Evolutionary conservation across 2,329 filamentous ascomycete species (phyloP).

Genomic region (Juglanconis oblonga): DNA sequence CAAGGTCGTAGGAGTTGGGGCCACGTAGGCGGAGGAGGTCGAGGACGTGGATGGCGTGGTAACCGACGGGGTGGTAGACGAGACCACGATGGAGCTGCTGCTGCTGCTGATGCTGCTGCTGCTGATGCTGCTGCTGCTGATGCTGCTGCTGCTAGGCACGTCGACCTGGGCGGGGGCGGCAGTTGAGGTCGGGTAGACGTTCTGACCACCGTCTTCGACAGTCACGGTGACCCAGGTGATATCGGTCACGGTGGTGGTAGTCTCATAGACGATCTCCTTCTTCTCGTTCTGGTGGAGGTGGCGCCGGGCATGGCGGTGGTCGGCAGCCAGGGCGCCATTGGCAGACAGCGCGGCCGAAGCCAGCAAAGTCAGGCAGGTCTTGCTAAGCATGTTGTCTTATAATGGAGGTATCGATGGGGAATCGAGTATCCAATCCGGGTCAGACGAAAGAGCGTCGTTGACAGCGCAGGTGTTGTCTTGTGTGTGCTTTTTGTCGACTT

Average conservation of each 20-base stretch:
- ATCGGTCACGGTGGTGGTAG: slow-evolving; percentile 32
- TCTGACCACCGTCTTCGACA: slow-evolving; percentile 30
- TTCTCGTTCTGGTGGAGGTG: slow-evolving; percentile 35
- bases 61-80: neutral
- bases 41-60: neutral
- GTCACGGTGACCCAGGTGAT: slow-evolving; percentile 42
- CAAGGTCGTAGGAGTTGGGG: slow-evolving; percentile 10
- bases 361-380: slow-evolving; percentile 37
- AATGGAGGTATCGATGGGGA: neutral
- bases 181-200: slow-evolving; percentile 11
- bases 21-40: slow-evolving; percentile 10
- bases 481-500: slow-evolving; percentile 9
- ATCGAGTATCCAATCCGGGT: slow-evolving; percentile 2
- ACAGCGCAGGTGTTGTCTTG: neutral
- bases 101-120: neutral
- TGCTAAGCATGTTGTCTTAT: slow-evolving; percentile 40
- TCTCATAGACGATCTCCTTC: slow-evolving; percentile 30
- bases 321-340: slow-evolving; percentile 40
- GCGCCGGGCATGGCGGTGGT: slow-evolving; percentile 41
- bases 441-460: neutral
- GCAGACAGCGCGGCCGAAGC: slow-evolving; percentile 40
- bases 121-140: neutral
- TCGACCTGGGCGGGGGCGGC: slow-evolving; percentile 17
- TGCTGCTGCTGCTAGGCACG: slow-evolving; percentile 13
- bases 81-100: neutral